Evolutionary conservation across 345 rosid genomes (phyloP), one percentile per base, ranked within the genome.

Genomic region (Xanthoceras sorbifolium): DNA sequence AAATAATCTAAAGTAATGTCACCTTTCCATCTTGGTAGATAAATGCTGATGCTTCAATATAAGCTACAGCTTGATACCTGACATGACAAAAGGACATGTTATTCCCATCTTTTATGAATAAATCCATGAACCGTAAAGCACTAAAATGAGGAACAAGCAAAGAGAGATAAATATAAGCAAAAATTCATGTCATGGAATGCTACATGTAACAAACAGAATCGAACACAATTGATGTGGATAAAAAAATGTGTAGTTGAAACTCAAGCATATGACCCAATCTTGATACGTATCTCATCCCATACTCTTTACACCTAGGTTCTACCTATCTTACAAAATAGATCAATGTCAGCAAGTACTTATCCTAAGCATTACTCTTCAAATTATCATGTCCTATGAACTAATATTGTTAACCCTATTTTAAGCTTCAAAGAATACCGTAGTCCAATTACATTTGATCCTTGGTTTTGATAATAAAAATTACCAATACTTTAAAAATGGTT

Each of bases 11-110:
- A 38, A 55, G 20, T 59, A 48, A 38, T 76, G 52, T 81, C 48
- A 94, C 99, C 97, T 91, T 92, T 82, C 97, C 97, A 36, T 97
- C 99, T 89, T 92, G 97, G 86, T 97, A 92, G 38, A 97, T 97
- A 73, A 85, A 87, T 76, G 99, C 99, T 26, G 96, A 88, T 64
- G 97, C 99, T 87, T 94, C 99, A 25, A 94, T 94, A 81, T 89
- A 94, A 20, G 99, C 99, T 67, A 91, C 97, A 34, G 99, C 98
- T 82, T 91, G 97, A 82, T 94, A 97, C 87, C 99, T 97, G 85
- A 77, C 76, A 82, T 71, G 64, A 84, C 6, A 36, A 67, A 81
- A 59, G 63, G 73, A 36, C 23, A 76, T 9, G 70, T 29, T 66
- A 25, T 42, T 69, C 36, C 64, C 77, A 44, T 55, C 44, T 62